Base-by-base conservation (phyloP, 371 early-diverging fungal genomes). In the Apophysomyces sp. region DNA sequence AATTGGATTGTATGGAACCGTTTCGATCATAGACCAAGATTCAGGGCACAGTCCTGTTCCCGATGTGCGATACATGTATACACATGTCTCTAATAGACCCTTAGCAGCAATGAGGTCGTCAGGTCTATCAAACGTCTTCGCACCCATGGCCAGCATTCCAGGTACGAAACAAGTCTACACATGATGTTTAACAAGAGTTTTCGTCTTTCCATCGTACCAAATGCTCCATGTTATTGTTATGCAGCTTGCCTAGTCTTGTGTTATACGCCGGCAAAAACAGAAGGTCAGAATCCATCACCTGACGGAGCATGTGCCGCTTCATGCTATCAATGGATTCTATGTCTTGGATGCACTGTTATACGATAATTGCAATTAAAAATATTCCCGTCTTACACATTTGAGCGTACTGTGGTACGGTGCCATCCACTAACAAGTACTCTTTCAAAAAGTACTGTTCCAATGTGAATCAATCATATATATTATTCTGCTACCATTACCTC, bases 61-160 rank as follows among this genome's bases (percentile, higher is more conserved):
- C 2, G 84, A 70, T 7, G 64, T 60, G 7, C 67, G 65, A 62
- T 91, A 90, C 80, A 85, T 82, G 52, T 83, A 76, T 36, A 80
- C 84, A 64, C 90, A 92, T 11, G 76, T 80, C 41, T 85, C 77
- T 5, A 86, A 60, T 30, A 90, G 53, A 27, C 79, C 77, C 52
- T 74, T 74, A 1, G 82, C 86, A 26, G 83, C 52, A 1, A 32
- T 40, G 59, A 82, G 21, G 55, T 83, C 78, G 5, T 82, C 69
- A 3, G 83, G 82, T 36, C 78, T 61, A 49, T 82, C 67, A 36
- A 81, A 76, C 34, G 74, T 76, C 34, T 75, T 69, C 24, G 87
- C 72, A 2, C 89, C 90, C 30, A 88, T 74, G 0, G 86, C 84
- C 31, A 93, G 68, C 82, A 90, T 88, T 9, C 92, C 92, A n/a